phyloP scores from a whole-genome alignment of 345 rosid genomes.

The Erysimum cheiranthoides region DNA sequence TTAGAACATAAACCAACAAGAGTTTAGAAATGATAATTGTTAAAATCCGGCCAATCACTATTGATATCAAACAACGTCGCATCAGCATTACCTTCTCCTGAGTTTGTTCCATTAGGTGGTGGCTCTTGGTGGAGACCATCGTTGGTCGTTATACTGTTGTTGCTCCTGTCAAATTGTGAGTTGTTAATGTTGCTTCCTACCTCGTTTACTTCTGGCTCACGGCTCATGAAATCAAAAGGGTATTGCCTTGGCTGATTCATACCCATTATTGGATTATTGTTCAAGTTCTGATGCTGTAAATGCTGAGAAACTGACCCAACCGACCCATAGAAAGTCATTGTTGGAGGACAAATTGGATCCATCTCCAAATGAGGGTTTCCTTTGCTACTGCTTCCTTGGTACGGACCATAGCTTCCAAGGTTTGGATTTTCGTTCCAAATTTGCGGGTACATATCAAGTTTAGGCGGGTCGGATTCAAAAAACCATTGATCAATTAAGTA shows the following conservation, averaged over 20 bases:
- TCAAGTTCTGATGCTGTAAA: background rate
- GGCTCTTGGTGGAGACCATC: background rate
- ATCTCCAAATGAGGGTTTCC: slow-evolving; percentile 19
- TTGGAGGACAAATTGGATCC: background rate
- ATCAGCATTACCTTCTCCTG: background rate
- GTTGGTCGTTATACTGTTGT: background rate
- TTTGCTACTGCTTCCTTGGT: slow-evolving; percentile 29
- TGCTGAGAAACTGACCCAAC: slow-evolving; percentile 6
- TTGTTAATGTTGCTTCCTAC: background rate
- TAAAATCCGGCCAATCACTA: background rate
- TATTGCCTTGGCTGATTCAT: background rate
- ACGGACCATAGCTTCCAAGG: background rate
- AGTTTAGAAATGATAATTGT: slow-evolving; percentile 17
- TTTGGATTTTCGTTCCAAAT: background rate
- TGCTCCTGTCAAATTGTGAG: background rate
- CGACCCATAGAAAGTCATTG: background rate
- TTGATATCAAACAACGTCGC: background rate
- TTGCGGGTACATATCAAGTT: background rate
- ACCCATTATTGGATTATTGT: background rate
- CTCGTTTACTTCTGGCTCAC: background rate
- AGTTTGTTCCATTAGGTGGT: slow-evolving; percentile 3
- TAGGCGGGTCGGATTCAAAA: background rate
- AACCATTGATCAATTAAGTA: slow-evolving; percentile 33
- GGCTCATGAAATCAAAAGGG: background rate
- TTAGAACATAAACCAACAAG: background rate